A percentile compares a stretch with the other conserved stretches of the same genome.
Conservation (phyloP, 2,329 filamentous ascomycete genomes). For the Sphaerulina vaccinii region DNA sequence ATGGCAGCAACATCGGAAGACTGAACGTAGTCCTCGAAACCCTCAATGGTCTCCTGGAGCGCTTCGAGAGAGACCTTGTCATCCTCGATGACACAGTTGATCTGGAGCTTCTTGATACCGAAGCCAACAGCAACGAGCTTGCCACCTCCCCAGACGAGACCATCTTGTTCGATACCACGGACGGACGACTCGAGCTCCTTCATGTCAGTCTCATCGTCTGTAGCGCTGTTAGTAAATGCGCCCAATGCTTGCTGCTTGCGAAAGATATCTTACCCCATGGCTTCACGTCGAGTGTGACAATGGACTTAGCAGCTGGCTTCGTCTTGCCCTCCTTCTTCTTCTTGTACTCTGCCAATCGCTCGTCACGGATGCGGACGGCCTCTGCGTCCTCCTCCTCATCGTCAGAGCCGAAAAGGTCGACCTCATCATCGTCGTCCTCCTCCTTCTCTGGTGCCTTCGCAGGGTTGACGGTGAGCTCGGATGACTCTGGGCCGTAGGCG, state of each 20-base stretch:
- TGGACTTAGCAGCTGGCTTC: constrained; percentile 91
- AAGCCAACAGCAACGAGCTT: constrained; percentile 88
- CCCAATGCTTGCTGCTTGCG: neutral
- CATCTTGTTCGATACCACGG: constrained; percentile 82
- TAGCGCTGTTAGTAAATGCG: constrained; percentile 15
- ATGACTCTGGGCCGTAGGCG: constrained; percentile 82
- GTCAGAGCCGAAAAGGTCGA: constrained; percentile 91
- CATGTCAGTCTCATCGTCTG: constrained; percentile 80
- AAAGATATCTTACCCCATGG: constrained; percentile 78
- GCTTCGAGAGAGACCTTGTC: constrained; percentile 89
- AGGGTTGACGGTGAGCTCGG: constrained; percentile 77
- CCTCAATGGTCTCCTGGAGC: constrained; percentile 81
- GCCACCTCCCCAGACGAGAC: constrained; percentile 92
- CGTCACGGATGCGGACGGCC: constrained; percentile 78
- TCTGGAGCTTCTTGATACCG: constrained; percentile 99
- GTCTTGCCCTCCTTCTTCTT: constrained; percentile 95
- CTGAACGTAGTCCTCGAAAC: constrained; percentile 93
- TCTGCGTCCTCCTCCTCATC: constrained; percentile 93
- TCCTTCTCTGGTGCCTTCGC: constrained; percentile 73
- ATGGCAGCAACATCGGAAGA: constrained; percentile 87
- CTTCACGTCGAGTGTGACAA: constrained; percentile 95
- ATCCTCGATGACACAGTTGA: constrained; percentile 96
- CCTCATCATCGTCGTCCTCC: constrained; percentile 70
- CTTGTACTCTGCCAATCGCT: constrained; percentile 88
- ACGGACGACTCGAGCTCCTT: constrained; percentile 75